Conservation (phyloP, 495 filamentous ascomycete species). For the Xylaria cubensis region DNA sequence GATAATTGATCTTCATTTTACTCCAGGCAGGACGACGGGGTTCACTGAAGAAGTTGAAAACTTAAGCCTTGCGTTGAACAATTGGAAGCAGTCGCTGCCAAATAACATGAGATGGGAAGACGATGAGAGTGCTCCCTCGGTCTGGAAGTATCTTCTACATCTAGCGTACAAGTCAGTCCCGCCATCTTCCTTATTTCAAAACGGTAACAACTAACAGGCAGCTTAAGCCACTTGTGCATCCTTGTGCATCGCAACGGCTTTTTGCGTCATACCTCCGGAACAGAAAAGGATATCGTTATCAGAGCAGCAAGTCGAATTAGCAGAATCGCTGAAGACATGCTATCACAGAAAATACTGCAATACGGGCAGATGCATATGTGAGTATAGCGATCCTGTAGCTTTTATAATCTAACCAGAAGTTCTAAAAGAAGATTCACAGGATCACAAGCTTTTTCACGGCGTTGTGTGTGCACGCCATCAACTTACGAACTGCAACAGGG, state of each 20-base stretch:
- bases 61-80: constrained; percentile 1
- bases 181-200: neutral
- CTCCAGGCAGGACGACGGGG: neutral
- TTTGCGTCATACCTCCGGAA: neutral
- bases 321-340: constrained; percentile 3
- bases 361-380: constrained; percentile 2
- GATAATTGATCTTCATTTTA: constrained; percentile 5
- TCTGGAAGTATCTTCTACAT: constrained; percentile 1
- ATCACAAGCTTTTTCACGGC: neutral
- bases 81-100: neutral
- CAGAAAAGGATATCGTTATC: neutral
- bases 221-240: neutral
- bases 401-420: neutral
- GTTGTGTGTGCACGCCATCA: neutral
- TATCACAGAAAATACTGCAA: neutral
- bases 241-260: constrained; percentile 2
- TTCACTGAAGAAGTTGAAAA: neutral
- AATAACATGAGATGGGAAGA: neutral
- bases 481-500: neutral
- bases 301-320: constrained; percentile 2
- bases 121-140: neutral
- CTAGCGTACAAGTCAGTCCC: neutral
- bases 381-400: neutral
- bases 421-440: neutral
- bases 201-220: neutral